Evolutionary conservation across 257 asterid genomes (phyloP).

Genomic region (Pogostemon cablin): DNA sequence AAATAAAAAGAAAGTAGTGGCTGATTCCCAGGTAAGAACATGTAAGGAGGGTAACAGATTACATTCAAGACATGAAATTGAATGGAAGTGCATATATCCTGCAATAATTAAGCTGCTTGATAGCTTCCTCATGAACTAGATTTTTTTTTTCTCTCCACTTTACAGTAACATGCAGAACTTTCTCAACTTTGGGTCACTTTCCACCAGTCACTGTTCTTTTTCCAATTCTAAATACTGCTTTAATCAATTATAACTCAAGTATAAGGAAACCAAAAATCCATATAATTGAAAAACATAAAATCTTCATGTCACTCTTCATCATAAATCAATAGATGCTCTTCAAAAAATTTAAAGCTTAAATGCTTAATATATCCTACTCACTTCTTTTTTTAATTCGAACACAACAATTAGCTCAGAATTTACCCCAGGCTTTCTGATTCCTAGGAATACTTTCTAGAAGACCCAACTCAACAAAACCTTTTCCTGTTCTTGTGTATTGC

Average conservation of each 20-base stretch:
- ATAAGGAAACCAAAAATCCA: background rate
- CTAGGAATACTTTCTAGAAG: constrained; percentile 5
- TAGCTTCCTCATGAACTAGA: constrained; percentile 4
- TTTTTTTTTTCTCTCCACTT: background rate
- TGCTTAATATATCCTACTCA: constrained; percentile 1
- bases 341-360: background rate
- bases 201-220: background rate
- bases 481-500: background rate
- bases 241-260: background rate
- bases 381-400: constrained; percentile 8
- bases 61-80: constrained; percentile 17
- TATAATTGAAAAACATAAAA: background rate
- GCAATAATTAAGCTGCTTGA: constrained; percentile 3
- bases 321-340: constrained; percentile 6
- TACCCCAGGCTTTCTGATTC: background rate
- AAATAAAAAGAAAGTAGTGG: constrained; percentile 22
- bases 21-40: constrained; percentile 17
- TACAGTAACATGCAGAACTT: constrained; percentile 7
- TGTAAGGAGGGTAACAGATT: constrained; percentile 17
- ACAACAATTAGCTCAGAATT: background rate
- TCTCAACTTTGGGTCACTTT: background rate
- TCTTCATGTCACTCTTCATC: constrained; percentile 25
- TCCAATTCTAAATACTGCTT: constrained; percentile 7
- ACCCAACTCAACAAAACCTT: background rate
- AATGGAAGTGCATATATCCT: background rate